Evolutionary conservation across 129 eudicot genomes (phyloP).

Genomic region (Pseudognaphalium luteoalbum): DNA sequence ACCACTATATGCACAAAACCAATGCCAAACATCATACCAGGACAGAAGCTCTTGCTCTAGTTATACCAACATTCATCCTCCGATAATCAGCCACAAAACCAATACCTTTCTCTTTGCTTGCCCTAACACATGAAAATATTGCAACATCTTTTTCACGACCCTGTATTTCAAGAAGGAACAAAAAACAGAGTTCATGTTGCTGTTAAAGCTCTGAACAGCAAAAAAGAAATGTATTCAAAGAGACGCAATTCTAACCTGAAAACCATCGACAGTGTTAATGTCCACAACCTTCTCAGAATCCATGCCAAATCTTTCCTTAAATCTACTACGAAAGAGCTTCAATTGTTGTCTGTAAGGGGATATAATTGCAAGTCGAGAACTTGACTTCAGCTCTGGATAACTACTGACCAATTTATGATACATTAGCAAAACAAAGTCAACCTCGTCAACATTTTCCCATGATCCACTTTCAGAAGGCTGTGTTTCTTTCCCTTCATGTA

Average conservation of each 20-base stretch:
- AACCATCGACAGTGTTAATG: conserved; percentile 94
- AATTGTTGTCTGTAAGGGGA: conserved; percentile 87
- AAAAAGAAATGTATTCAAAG: background rate
- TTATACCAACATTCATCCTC: conserved; percentile 97
- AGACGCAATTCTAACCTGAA: conserved; percentile 56
- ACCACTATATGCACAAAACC: background rate
- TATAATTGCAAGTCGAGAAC: conserved; percentile 80
- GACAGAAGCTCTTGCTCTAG: conserved; percentile 91
- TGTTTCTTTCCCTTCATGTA: conserved; percentile 81
- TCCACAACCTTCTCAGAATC: conserved; percentile 83
- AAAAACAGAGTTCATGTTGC: conserved; percentile 3
- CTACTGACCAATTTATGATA: conserved; percentile 62
- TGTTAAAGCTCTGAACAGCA: conserved; percentile 1
- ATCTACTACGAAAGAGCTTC: conserved; percentile 58
- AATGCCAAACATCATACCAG: conserved; percentile 54
- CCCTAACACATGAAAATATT: conserved; percentile 90
- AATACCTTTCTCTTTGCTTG: conserved; percentile 68
- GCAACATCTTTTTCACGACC: conserved; percentile 98
- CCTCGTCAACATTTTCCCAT: conserved; percentile 79
- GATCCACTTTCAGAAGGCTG: conserved; percentile 73
- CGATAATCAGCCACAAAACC: conserved; percentile 85
- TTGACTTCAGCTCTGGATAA: conserved; percentile 85
- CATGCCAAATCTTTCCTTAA: conserved; percentile 65
- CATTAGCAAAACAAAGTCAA: conserved; percentile 75
- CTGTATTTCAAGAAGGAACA: conserved; percentile 28